phyloP scores from a whole-genome alignment of 768 basidiomycete species.

The Strobilomyces echinocephalus region DNA sequence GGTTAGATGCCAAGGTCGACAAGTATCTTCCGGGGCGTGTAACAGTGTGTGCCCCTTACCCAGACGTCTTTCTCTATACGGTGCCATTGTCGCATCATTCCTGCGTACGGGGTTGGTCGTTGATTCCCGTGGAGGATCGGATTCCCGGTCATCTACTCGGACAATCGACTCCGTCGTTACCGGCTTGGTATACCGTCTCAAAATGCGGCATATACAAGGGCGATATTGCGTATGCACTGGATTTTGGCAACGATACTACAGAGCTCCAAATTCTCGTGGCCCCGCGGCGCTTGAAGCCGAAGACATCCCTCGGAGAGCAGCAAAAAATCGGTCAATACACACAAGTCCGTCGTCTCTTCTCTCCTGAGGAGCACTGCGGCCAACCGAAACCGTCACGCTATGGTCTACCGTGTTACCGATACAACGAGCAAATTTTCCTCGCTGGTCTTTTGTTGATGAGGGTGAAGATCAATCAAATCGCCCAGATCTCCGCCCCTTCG shows the following conservation, averaged over 20 bases:
- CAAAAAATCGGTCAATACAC: neutral
- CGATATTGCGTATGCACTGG: neutral
- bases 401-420: neutral
- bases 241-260: neutral
- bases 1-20: neutral
- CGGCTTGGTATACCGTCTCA: neutral
- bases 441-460: neutral
- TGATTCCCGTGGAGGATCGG: neutral
- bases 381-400: neutral
- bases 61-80: neutral
- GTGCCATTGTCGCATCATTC: neutral
- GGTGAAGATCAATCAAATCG: neutral
- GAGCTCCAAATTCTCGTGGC: neutral
- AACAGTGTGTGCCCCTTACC: neutral
- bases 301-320: neutral
- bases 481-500: neutral
- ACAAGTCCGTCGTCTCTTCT: neutral
- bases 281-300: neutral
- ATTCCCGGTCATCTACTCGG: fast-evolving
- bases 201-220: neutral
- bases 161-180: neutral
- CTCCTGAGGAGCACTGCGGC: neutral
- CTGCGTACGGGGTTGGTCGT: neutral
- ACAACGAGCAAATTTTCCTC: neutral
- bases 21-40: neutral